These are phyloP conservation scores for Hydrangea macrophylla DNA, from an alignment of 148 eudicot genomes.

Conservation along the genomic window DNA sequence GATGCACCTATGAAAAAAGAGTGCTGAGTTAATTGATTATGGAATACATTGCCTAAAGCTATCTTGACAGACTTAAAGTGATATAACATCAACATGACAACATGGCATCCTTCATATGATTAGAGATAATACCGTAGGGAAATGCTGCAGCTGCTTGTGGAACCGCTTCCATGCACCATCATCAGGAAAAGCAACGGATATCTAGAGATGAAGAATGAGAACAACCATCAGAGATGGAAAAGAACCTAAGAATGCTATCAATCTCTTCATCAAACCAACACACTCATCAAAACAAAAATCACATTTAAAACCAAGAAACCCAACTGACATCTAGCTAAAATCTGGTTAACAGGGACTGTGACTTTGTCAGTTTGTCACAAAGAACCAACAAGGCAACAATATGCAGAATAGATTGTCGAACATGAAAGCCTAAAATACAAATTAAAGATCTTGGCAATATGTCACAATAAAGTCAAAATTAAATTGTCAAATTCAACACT, in stretches of 20 bases:
- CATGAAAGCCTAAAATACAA: not conserved
- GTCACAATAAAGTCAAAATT: not conserved
- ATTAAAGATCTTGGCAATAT: not conserved
- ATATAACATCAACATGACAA: not conserved
- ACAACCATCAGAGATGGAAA: constrained; percentile 2
- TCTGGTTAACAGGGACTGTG: no score
- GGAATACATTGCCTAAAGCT: not conserved
- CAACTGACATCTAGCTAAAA: not conserved
- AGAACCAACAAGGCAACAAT: not conserved
- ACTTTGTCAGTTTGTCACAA: no score
- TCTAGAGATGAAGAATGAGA: constrained; percentile 40
- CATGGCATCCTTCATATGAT: not conserved
- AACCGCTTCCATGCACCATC: constrained; percentile 99
- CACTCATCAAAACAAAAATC: no score
- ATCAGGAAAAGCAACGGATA: constrained; percentile 94
- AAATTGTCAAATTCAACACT: no score
- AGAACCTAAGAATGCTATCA: not conserved
- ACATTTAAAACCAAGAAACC: not conserved
- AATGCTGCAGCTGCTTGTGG: constrained; percentile 97
- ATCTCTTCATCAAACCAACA: not conserved
- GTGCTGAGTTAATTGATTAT: no score
- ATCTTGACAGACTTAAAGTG: not conserved
- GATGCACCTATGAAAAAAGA: no score
- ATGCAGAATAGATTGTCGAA: not conserved
- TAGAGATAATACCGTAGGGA: constrained; percentile 62